These are phyloP conservation scores for Herpomyces periplanetae DNA, from an alignment of 2,329 filamentous ascomycete genomes.

Conservation along the genomic window DNA sequence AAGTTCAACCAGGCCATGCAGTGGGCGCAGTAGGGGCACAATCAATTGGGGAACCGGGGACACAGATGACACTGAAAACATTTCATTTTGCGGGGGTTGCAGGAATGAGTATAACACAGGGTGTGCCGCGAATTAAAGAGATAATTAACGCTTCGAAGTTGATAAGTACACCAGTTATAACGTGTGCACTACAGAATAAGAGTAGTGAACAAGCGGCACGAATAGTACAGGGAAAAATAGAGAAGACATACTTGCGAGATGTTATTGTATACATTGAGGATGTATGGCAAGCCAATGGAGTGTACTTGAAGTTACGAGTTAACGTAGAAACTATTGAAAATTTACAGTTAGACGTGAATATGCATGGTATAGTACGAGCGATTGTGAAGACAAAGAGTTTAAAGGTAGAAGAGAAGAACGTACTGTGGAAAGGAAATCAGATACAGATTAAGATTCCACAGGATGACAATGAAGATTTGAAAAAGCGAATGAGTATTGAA, in stretches of 20 bases:
- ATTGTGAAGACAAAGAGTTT: constrained; percentile 51
- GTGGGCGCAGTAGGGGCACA: constrained; percentile 87
- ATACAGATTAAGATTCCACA: no score
- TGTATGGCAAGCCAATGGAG: constrained; percentile 36
- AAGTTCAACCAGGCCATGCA: constrained; percentile 71
- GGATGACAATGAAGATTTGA: no score
- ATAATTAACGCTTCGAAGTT: constrained; percentile 90
- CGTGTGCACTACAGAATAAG: constrained; percentile 40
- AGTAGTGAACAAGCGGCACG: constrained; percentile 37
- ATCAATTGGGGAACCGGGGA: constrained; percentile 88
- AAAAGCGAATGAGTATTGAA: no score
- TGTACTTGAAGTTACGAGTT: constrained; percentile 40
- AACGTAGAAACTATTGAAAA: constrained; percentile 38
- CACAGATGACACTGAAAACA: constrained; percentile 95
- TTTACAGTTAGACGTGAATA: constrained; percentile 37
- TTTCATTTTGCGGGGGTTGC: constrained; percentile 99
- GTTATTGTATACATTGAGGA: constrained; percentile 46
- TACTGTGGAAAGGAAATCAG: no score
- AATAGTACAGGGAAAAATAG: constrained; percentile 65
- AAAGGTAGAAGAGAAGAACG: constrained; percentile 24
- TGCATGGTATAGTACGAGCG: constrained; percentile 28
- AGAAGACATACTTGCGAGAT: constrained; percentile 68
- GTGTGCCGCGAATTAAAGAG: constrained; percentile 98
- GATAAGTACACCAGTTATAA: constrained; percentile 80
- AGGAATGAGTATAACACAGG: constrained; percentile 94